Evolutionary conservation across 2,329 filamentous ascomycete species (phyloP), one percentile per base, ranked within the genome.

Genomic region (Calonectria crousiana): DNA sequence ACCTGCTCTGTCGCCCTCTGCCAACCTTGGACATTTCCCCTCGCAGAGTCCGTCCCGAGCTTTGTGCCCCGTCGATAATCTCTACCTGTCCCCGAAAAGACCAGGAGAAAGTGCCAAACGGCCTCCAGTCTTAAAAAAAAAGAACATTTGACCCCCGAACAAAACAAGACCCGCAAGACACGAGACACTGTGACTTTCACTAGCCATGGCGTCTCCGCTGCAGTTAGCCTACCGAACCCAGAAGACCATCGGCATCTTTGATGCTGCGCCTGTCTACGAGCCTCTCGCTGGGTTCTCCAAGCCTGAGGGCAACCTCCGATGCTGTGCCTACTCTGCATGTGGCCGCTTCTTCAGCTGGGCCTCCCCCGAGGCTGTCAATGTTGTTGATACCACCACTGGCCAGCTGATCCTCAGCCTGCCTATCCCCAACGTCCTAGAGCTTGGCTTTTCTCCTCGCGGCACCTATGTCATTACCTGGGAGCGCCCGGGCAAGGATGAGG

Each of bases 391-490:
- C 77, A 94, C 93, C 56, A 90, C 89, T 78, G 96, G 96, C 81
- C 88, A 93, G 80, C 87, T 94, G 78, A 88, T 98, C 82, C 92
- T 95, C 76, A 93, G 90, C 44, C 90, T 99, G 65, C 90, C 93
- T 73, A 92, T 95, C 53, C 88, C 93, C 74, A 96, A 97, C 83
- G 95, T 98, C 78, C 98, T 95, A 87, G 97, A 99, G 85, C 89
- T 99, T 74, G 95, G 93, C 78, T 99, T 99, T 87, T 99, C 97
- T 32, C 97, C 96, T 6, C 90, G 93, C 71, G 97, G 97, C 75
- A 97, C 95, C 72, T 99, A 95, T 86, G 89, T 98, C 83, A 98
- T 98, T 84, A 98, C 97, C 69, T 98, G 96, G 95, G 96, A 99
- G 88, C 93, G 97, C 44, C 94, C 95, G 11, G 90, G 91, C 78